These are phyloP conservation scores for Aureobasidium vineae DNA, from an alignment of 2,329 filamentous ascomycete genomes.

Conservation along the genomic window DNA sequence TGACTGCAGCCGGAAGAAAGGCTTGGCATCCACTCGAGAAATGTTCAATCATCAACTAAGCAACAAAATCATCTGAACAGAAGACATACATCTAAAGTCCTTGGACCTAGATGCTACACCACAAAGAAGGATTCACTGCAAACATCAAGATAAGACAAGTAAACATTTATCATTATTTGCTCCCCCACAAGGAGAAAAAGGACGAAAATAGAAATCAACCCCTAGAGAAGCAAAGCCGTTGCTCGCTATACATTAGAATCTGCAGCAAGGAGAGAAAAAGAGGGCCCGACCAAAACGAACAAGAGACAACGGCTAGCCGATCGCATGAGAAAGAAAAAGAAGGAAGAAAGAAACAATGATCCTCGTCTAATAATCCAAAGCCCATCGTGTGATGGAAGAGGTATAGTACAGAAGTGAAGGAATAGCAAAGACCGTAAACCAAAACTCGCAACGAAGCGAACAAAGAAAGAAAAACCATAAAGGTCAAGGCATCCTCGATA, in stretches of 20 bases:
- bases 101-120: no score
- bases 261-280: background rate
- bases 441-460: background rate
- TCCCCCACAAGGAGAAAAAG: background rate
- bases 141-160: background rate
- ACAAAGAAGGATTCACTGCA: no score
- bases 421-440: background rate
- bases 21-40: background rate
- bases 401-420: slow-evolving; percentile 22
- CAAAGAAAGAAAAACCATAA: background rate
- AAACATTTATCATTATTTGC: slow-evolving; percentile 13
- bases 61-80: no score
- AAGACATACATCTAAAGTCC: no score
- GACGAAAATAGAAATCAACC: slow-evolving; percentile 13
- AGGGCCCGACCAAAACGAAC: background rate
- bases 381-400: slow-evolving; percentile 4
- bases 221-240: slow-evolving; percentile 12
- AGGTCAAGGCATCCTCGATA: background rate
- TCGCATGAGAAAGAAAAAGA: background rate
- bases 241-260: slow-evolving; percentile 21
- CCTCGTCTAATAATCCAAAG: slow-evolving; percentile 8
- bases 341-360: background rate
- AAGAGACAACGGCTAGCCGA: slow-evolving; percentile 4
- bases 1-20: background rate
- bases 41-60: background rate